Base-by-base conservation (phyloP, 768 basidiomycete genomes). In the Leucocoprinus birnbaumii region DNA sequence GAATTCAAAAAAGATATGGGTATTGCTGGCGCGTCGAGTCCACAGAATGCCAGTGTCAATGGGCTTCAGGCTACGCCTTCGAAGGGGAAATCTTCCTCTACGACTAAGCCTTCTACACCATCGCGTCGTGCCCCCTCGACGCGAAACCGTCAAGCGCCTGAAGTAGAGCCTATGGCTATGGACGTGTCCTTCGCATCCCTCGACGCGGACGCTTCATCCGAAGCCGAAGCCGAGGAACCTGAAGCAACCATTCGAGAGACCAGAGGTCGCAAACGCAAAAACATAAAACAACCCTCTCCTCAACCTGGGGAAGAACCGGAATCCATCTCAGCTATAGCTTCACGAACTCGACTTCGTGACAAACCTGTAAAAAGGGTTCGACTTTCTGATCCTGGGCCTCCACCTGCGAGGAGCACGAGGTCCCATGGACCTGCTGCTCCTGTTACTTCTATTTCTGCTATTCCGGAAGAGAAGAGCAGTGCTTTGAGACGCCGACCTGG, bases 71-170 rank as follows among this genome's bases (percentile, higher is more conserved):
- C 42, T 38, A 21, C 48, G 9, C 48, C 35, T 9, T 16, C 52
- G 10, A 8, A 53, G 27, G 35, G 9, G 34, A 24, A 46, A 24
- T 34, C n/a, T n/a, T n/a, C n/a, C n/a, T n/a, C n/a, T n/a, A n/a
- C n/a, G n/a, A 2, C 34, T 16, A 38, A 22, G 10, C 22, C 31
- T 11, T 38, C 47, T 16, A 7, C 40, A 24, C 16, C 38, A 4
- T 43, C 50, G 18, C 38, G 54, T 16, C 47, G 47, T 21, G n/a
- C n/a, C n/a, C 38, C 16, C 31, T 34, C 48, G 3, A 42, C 54
- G 21, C 54, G 47, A 18, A 55, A 55, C 16, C 47, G 54, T 10
- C 54, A 25, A 3, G 47, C 47, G 3, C 54, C 47, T 19, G 54
- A 55, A 8, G 19, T 27, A 2, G 54, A 44, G 3, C n/a, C 40